Conservation (phyloP, 139 green algal species). For the Coelastrella sp. region DNA sequence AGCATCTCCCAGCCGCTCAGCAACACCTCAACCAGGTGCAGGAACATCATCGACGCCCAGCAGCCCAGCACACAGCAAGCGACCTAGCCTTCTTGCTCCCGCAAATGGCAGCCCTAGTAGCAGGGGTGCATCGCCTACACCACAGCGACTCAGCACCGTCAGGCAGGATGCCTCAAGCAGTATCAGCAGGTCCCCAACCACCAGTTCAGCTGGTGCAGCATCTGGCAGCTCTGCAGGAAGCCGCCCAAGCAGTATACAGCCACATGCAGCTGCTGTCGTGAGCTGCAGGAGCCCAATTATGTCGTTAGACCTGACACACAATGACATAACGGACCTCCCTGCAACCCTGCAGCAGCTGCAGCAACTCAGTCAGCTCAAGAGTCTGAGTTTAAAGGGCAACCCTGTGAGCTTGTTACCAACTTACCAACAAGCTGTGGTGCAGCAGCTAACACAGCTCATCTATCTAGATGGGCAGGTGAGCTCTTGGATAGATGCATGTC, state of each 20-base stretch:
- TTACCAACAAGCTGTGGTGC: conserved; percentile 24
- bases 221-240: too few species aligned
- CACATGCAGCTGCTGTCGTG: too few species aligned
- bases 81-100: too few species aligned
- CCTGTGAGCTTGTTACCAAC: conserved; percentile 4
- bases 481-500: background rate
- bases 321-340: conserved; percentile 1
- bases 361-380: conserved; percentile 29
- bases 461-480: conserved; percentile 43
- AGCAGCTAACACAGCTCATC: conserved; percentile 26
- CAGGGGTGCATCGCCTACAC: background rate
- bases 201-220: too few species aligned
- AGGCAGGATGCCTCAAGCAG: too few species aligned
- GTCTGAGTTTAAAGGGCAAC: conserved; percentile 32
- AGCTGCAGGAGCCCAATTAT: conserved; percentile 17
- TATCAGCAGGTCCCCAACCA: too few species aligned
- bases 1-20: background rate
- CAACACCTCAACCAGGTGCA: background rate
- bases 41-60: too few species aligned
- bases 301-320: conserved; percentile 33
- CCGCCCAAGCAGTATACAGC: too few species aligned
- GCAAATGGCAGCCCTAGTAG: background rate
- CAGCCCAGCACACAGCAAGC: too few species aligned
- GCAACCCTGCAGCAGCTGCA: background rate
- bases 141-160: too few species aligned